These are phyloP conservation scores for Thymus mandschuricus DNA, from an alignment of 257 asterid genomes.

Conservation along the genomic window DNA sequence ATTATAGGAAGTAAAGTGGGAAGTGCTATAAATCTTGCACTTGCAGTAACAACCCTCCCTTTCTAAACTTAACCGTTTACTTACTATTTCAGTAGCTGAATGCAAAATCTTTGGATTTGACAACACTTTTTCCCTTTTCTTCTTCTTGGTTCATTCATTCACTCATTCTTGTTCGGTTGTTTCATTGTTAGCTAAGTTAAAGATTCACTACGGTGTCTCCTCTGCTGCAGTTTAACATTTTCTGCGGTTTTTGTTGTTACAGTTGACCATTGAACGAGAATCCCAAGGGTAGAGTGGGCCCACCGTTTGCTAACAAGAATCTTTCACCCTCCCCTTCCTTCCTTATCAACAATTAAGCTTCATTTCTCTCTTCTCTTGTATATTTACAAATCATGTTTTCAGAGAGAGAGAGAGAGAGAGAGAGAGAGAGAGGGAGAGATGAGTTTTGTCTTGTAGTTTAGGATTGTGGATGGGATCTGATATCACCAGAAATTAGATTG, in stretches of 20 bases:
- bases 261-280: constrained; percentile 40
- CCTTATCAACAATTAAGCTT: constrained; percentile 26
- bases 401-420: constrained; percentile 22
- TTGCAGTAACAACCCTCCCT: not conserved
- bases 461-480: no score
- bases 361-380: constrained; percentile 13
- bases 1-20: no score
- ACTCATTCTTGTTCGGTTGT: not conserved
- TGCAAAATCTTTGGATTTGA: constrained; percentile 11
- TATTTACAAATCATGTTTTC: constrained; percentile 30
- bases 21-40: not conserved
- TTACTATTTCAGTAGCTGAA: not conserved
- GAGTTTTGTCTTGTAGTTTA: no score
- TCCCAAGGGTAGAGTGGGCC: constrained; percentile 39
- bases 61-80: not conserved
- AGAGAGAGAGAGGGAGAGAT: constrained; percentile 2
- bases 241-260: not conserved
- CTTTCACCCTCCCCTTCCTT: constrained; percentile 22
- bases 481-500: not conserved
- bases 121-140: not conserved
- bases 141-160: constrained; percentile 16
- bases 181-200: constrained; percentile 18
- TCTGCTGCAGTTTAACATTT: not conserved
- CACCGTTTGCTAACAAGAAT: constrained; percentile 43
- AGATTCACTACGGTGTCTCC: no score